A percentile compares a stretch with the other conserved stretches of the same genome.
Evolutionary conservation across 2,329 filamentous ascomycete genomes (phyloP).

Genomic region (Aspergillus glaucus): DNA sequence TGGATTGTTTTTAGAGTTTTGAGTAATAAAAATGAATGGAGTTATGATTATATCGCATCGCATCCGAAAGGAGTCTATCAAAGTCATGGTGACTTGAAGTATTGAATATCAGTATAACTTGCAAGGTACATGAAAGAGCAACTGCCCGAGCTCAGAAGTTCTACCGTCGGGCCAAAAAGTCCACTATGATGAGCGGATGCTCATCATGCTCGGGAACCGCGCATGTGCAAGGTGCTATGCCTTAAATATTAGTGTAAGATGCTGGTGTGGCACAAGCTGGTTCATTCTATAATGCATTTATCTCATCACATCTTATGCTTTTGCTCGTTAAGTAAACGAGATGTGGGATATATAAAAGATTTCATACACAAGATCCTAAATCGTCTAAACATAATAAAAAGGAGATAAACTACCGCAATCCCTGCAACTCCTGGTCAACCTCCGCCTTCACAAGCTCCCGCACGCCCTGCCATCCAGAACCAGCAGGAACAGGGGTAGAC

Average conservation of each 20-base stretch:
- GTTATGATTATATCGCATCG: background rate
- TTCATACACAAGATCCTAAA: background rate
- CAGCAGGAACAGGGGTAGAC: slow-evolving; percentile 61
- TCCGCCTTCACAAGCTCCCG: slow-evolving; percentile 68
- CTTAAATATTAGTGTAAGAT: background rate
- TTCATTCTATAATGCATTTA: background rate
- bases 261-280: background rate
- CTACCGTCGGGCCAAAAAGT: too few relatives aligned
- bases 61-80: too few relatives aligned
- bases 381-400: background rate
- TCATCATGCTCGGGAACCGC: too few relatives aligned
- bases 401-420: slow-evolving; percentile 13
- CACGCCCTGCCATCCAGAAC: slow-evolving; percentile 64
- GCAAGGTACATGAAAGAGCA: too few relatives aligned
- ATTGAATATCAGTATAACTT: too few relatives aligned
- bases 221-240: too few relatives aligned
- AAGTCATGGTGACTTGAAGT: too few relatives aligned
- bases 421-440: slow-evolving; percentile 47
- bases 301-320: background rate
- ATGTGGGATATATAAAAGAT: background rate
- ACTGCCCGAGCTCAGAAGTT: too few relatives aligned
- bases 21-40: background rate
- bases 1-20: background rate
- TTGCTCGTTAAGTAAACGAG: background rate
- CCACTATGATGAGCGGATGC: too few relatives aligned